These are phyloP conservation scores for Fusarium sp. DNA, from an alignment of 2,329 filamentous ascomycete genomes.

Conservation along the genomic window DNA sequence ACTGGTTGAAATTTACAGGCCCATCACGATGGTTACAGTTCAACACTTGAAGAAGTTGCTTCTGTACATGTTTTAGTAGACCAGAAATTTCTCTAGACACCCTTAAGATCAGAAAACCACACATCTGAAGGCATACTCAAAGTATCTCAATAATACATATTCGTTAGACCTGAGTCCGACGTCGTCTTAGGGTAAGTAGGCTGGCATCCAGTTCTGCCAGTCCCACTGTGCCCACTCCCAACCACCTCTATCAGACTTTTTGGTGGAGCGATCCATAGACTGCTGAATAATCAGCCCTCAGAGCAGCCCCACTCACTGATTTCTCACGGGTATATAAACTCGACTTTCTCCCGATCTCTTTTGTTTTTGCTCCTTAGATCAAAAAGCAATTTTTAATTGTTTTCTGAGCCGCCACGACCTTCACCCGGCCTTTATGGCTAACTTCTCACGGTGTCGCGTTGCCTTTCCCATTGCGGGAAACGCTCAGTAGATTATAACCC, in stretches of 20 bases:
- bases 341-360: conserved; percentile 42
- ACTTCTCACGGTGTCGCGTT: conserved; percentile 69
- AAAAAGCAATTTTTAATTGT: conserved; percentile 63
- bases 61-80: neutral
- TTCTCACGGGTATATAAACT: conserved; percentile 41
- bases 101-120: neutral
- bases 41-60: neutral
- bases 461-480: conserved; percentile 64
- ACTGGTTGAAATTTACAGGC: neutral
- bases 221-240: neutral
- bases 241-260: neutral
- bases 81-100: fast-evolving
- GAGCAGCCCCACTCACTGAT: conserved; percentile 35
- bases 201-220: neutral
- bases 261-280: neutral
- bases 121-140: neutral
- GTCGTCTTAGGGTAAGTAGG: neutral
- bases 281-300: conserved; percentile 32
- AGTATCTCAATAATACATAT: neutral
- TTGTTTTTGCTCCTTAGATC: conserved; percentile 63
- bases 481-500: conserved; percentile 69
- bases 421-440: conserved; percentile 55
- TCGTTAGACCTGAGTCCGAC: neutral
- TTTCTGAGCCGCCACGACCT: conserved; percentile 71
- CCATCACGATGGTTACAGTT: neutral